Evolutionary conservation across 768 basidiomycete genomes (phyloP), one percentile per base, ranked within the genome.

Genomic region (Psilocybe tampanensis): DNA sequence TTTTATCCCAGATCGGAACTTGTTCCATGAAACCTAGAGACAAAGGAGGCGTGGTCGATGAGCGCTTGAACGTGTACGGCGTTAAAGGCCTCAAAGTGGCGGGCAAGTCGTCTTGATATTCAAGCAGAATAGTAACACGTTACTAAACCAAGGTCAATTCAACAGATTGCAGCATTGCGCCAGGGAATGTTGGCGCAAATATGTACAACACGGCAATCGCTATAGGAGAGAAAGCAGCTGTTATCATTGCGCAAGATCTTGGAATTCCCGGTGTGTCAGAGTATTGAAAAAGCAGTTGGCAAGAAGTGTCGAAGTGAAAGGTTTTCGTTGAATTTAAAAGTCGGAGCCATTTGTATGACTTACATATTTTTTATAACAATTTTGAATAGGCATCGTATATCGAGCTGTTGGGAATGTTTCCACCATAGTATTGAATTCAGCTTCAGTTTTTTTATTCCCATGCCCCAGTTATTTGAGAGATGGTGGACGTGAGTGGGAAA

Each of bases 221-320:
- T 0, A 67, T 85, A 9, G 83, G 81, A 1, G 84, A 86, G 68
- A 85, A 84, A 67, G 84, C 82, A 0, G 82, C 82, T 0, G 33
- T 73, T 12, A 74, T 85, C 21, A 78, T 85, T 34, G 79, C 75
- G 5, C 73, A 80, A 45, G 83, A 83, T 22, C 41, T 79, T 34
- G 66, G 67, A 8, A 64, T 70, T 23, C 65, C 61, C 32, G 65
- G 65, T 8, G 60, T 66, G 12, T 53, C 49, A 22, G 33, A 56
- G 13, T 55, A 34, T 4, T 63, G 50, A 56, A 23, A n/a, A n/a
- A n/a, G n/a, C n/a, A n/a, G n/a, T n/a, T n/a, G n/a, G n/a, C n/a
- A 12, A 44, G 29, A 42, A 13, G 32, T 8, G 15, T 52, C n/a
- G n/a, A n/a, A n/a, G n/a, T n/a, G n/a, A n/a, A n/a, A n/a, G n/a